Evolutionary conservation across 2,329 filamentous ascomycete species (phyloP).

Genomic region (Phaeosphaeria sp.): DNA sequence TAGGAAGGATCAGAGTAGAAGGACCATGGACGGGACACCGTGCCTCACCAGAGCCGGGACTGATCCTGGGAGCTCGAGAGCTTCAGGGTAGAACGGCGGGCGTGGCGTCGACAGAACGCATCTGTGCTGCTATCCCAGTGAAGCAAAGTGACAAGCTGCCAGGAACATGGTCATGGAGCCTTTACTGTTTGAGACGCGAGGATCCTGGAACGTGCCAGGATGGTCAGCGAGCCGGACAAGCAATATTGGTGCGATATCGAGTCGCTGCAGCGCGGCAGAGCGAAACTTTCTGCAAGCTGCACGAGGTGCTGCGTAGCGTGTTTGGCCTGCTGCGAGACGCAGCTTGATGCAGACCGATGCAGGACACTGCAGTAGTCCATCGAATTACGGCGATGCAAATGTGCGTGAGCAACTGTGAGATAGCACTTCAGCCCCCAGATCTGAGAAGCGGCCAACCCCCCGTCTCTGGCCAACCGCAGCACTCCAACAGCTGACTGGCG

Average conservation of each 20-base stretch:
- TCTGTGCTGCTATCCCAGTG: slow-evolving; percentile 29
- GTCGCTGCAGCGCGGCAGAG: slow-evolving; percentile 23
- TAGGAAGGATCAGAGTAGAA: slow-evolving; percentile 30
- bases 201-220: slow-evolving; percentile 29
- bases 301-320: slow-evolving; percentile 43
- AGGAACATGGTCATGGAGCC: slow-evolving; percentile 47
- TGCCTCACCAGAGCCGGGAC: slow-evolving; percentile 38
- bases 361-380: slow-evolving; percentile 30
- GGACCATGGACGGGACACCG: slow-evolving; percentile 29
- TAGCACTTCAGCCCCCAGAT: slow-evolving; percentile 28
- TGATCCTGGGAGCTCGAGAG: slow-evolving; percentile 21
- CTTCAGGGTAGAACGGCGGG: slow-evolving; percentile 26
- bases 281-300: slow-evolving; percentile 29
- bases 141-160: slow-evolving; percentile 36
- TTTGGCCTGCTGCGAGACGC: slow-evolving; percentile 36
- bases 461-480: slow-evolving; percentile 37
- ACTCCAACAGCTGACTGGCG: slow-evolving; percentile 38
- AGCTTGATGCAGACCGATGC: slow-evolving; percentile 32
- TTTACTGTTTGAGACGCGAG: slow-evolving; percentile 46
- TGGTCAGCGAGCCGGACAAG: slow-evolving; percentile 31
- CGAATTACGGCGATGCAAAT: slow-evolving; percentile 21
- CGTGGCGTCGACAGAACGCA: slow-evolving; percentile 24
- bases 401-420: slow-evolving; percentile 27
- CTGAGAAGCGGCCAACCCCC: slow-evolving; percentile 24
- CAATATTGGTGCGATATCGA: slow-evolving; percentile 39